A percentile compares a stretch with the other conserved stretches of the same genome.
phyloP scores from a whole-genome alignment of 495 filamentous ascomycete species.

The Xylaria curta region DNA sequence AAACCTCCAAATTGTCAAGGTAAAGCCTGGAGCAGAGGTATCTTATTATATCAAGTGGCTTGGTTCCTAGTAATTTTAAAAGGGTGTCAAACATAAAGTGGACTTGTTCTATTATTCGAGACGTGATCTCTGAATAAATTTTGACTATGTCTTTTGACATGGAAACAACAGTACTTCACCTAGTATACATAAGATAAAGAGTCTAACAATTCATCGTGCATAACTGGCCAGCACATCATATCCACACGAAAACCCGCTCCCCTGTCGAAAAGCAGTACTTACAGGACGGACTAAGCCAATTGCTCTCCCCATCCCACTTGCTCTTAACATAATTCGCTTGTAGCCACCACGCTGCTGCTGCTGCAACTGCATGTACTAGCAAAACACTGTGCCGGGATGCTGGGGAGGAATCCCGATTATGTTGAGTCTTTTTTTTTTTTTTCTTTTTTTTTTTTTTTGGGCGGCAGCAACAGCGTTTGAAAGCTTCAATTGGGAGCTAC shows the following conservation, averaged over 20 bases:
- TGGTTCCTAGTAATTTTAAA: too few species aligned
- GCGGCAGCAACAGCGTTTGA: background rate
- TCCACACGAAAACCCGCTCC: conserved; percentile 4
- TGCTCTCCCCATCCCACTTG: background rate
- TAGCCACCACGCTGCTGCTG: background rate
- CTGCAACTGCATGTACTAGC: conserved; percentile 6
- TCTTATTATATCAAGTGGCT: too few species aligned
- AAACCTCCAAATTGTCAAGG: background rate
- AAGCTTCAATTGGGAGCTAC: background rate
- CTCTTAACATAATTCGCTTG: background rate
- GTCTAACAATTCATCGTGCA: conserved; percentile 26
- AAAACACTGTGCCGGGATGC: conserved; percentile 6
- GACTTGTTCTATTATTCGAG: background rate
- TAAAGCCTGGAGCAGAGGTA: background rate
- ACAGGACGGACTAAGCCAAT: background rate
- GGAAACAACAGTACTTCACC: background rate
- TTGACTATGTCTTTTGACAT: background rate
- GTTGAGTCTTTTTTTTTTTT: background rate
- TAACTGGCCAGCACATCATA: conserved; percentile 23
- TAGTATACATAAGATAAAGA: background rate
- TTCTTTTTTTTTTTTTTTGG: background rate
- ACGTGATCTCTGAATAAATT: background rate
- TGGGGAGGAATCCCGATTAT: background rate
- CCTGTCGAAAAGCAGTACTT: conserved; percentile 6
- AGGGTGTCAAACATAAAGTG: background rate